phyloP scores from a whole-genome alignment of 2,329 filamentous ascomycete genomes.

The Leptographium wingfieldii region DNA sequence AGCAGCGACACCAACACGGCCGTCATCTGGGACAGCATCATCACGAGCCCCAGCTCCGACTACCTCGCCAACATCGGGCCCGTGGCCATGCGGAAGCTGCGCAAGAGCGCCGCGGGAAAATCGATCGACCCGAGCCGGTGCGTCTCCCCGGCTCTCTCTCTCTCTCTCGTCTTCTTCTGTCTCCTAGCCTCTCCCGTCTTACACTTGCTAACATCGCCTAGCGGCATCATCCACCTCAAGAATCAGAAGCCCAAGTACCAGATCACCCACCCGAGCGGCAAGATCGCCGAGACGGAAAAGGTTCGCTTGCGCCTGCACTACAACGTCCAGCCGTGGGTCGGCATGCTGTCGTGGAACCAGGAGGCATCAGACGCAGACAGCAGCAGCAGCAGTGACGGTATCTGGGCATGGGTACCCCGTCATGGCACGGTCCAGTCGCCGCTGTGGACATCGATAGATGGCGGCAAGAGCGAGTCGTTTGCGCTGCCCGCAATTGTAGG shows the following conservation, averaged over 20 bases:
- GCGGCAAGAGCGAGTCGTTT: constrained; percentile 53
- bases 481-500: constrained; percentile 43
- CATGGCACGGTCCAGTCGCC: constrained; percentile 8
- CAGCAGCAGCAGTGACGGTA: neutral
- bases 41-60: constrained; percentile 58
- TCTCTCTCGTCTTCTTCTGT: neutral
- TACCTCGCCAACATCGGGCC: constrained; percentile 49
- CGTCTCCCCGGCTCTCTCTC: constrained; percentile 7
- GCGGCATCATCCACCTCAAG: constrained; percentile 62
- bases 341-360: constrained; percentile 70
- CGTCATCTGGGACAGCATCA: constrained; percentile 93
- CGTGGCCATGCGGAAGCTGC: constrained; percentile 48
- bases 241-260: constrained; percentile 94
- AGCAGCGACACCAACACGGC: constrained; percentile 50
- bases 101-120: constrained; percentile 46
- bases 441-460: constrained; percentile 50
- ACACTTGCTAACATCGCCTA: constrained; percentile 16
- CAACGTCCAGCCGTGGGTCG: constrained; percentile 97
- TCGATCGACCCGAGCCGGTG: constrained; percentile 45
- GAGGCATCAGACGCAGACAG: constrained; percentile 18
- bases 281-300: constrained; percentile 59
- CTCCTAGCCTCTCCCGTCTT: neutral
- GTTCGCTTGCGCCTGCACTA: constrained; percentile 76
- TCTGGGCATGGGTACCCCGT: constrained; percentile 4
- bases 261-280: constrained; percentile 78